Conservation (phyloP, 306 rosid genomes). For the Glycyrrhiza uralensis region DNA sequence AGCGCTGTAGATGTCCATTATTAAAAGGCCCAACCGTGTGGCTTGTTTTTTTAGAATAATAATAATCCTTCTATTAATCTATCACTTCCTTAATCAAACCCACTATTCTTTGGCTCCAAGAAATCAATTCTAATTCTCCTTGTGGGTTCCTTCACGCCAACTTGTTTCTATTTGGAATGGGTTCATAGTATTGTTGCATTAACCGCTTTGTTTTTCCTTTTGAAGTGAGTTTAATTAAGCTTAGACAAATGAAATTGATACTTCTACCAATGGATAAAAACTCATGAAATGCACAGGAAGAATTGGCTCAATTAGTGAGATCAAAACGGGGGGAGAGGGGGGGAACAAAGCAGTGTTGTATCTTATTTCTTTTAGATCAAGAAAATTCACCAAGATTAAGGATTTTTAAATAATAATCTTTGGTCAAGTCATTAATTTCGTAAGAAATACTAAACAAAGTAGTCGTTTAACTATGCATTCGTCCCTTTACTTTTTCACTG, state of each 20-base stretch:
- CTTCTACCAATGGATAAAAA: background rate
- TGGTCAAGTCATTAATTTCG: background rate
- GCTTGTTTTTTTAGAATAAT: slow-evolving; percentile 9
- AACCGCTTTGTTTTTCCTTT: background rate
- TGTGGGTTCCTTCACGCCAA: slow-evolving; percentile 27
- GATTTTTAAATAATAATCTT: slow-evolving; percentile 4
- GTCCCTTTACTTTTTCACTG: background rate
- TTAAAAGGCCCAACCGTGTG: slow-evolving; percentile 50
- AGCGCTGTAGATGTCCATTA: background rate
- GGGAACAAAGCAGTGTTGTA: background rate
- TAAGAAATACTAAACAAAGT: background rate
- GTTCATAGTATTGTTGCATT: background rate
- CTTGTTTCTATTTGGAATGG: background rate
- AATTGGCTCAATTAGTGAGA: background rate
- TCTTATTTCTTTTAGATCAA: background rate
- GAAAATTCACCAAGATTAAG: background rate
- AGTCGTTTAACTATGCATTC: background rate
- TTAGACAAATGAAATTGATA: background rate
- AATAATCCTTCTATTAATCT: background rate
- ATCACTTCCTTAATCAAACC: slow-evolving; percentile 12
- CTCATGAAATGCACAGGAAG: background rate
- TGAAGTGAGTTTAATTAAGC: background rate
- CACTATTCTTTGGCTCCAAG: slow-evolving; percentile 40
- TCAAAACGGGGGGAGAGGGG: background rate
- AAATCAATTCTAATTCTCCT: background rate